Conservation (phyloP, 2,329 filamentous ascomycete genomes). For the Orbilia javanica region DNA sequence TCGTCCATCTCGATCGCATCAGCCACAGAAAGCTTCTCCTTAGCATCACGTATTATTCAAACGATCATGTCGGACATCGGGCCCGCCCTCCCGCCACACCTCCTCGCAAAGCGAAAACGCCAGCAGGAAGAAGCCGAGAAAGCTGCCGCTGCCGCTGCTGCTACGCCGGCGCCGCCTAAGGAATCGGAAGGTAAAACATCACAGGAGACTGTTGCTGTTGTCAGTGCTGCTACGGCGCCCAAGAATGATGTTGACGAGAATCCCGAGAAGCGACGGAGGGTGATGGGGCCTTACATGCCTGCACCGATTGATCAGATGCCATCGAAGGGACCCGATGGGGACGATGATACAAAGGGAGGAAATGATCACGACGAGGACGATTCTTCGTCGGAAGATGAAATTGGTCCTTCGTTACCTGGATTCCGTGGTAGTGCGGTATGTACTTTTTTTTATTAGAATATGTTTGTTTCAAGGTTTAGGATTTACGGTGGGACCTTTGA, state of each 20-base stretch:
- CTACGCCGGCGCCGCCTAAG: slow-evolving; percentile 31
- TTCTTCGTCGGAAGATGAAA: slow-evolving; percentile 63
- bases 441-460: too few relatives aligned
- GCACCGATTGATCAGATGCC: slow-evolving; percentile 68
- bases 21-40: slow-evolving; percentile 12
- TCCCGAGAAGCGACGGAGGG: slow-evolving; percentile 69
- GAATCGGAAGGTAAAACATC: slow-evolving; percentile 58
- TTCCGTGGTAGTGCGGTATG: slow-evolving; percentile 33
- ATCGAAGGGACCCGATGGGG: slow-evolving; percentile 62
- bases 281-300: slow-evolving; percentile 72
- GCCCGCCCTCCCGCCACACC: slow-evolving; percentile 64
- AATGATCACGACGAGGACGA: slow-evolving; percentile 62
- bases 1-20: slow-evolving; percentile 8
- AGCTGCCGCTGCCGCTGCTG: slow-evolving; percentile 58
- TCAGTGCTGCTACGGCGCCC: slow-evolving; percentile 53
- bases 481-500: slow-evolving; percentile 8
- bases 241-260: slow-evolving; percentile 65
- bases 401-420: slow-evolving; percentile 64
- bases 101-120: slow-evolving; percentile 64
- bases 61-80: slow-evolving; percentile 61
- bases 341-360: slow-evolving; percentile 56
- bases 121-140: slow-evolving; percentile 62
- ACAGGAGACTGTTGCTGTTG: slow-evolving; percentile 38
- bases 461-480: neutral
- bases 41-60: slow-evolving; percentile 2